Percentiles rank a stretch among this genome's conserved stretches.
phyloP scores from a whole-genome alignment of 2,329 filamentous ascomycete genomes.

The Colletotrichum sp. region DNA sequence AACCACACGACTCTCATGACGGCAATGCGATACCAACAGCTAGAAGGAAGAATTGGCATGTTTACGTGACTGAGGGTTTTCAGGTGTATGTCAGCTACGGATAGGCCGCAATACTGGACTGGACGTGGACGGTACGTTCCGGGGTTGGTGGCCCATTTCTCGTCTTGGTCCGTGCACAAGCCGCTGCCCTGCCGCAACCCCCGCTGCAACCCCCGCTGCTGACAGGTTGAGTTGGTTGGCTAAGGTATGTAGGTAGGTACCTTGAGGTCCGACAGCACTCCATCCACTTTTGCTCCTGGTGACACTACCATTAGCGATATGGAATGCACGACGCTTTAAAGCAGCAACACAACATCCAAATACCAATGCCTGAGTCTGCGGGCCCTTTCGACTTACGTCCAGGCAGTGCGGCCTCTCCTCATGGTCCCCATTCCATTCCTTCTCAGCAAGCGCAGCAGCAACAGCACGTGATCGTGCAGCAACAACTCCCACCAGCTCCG shows the following conservation, averaged over 20 bases:
- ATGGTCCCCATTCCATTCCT: constrained; percentile 20
- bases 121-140: not conserved
- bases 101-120: not conserved
- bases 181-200: constrained; percentile 3
- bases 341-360: constrained; percentile 16
- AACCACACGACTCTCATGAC: not conserved
- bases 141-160: not conserved
- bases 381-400: constrained; percentile 4
- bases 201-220: not conserved
- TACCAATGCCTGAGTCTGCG: not conserved
- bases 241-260: no score
- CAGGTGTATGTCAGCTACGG: not conserved
- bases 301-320: not conserved
- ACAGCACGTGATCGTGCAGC: not conserved
- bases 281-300: constrained; percentile 1
- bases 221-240: not conserved
- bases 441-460: constrained; percentile 16
- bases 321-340: constrained; percentile 12
- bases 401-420: not conserved
- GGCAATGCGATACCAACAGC: not conserved
- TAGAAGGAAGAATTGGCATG: not conserved
- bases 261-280: not conserved
- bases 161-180: not conserved
- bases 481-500: constrained; percentile 17
- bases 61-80: not conserved